Percentiles rank a stretch among this genome's conserved stretches.
phyloP scores from a whole-genome alignment of 2,329 filamentous ascomycete genomes.

The Alternaria viburni region DNA sequence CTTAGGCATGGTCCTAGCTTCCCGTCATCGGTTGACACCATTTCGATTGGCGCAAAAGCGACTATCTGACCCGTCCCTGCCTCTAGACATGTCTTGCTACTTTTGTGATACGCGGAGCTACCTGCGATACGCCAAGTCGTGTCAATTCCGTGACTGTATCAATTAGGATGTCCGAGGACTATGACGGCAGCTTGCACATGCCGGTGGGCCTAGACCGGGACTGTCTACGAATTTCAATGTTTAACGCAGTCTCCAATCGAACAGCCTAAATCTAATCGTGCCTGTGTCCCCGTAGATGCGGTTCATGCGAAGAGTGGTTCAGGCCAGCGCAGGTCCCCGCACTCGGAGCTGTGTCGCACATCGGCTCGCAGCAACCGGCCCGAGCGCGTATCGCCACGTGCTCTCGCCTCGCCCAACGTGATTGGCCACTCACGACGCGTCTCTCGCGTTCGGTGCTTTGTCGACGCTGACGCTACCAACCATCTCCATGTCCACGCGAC shows the following conservation, averaged over 20 bases:
- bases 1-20: conserved; percentile 26
- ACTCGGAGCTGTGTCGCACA: neutral
- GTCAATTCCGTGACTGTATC: conserved; percentile 5
- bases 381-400: conserved; percentile 3
- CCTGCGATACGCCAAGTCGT: conserved; percentile 1
- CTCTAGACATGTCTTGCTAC: neutral
- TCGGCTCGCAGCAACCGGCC: neutral
- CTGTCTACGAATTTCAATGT: neutral
- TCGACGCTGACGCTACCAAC: conserved; percentile 8
- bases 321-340: conserved; percentile 4
- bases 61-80: conserved; percentile 4
- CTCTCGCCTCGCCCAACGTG: conserved; percentile 3
- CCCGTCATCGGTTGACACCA: conserved; percentile 23
- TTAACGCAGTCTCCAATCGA: too few species aligned
- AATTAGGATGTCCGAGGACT: neutral
- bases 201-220: neutral
- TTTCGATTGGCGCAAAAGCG: conserved; percentile 16
- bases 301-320: neutral
- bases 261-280: neutral
- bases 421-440: conserved; percentile 21
- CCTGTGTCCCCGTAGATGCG: neutral
- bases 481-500: conserved; percentile 53
- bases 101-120: neutral
- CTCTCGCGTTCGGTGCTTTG: conserved; percentile 14
- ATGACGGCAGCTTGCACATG: neutral